phyloP scores from a whole-genome alignment of 768 basidiomycete genomes.

The Psilocybe azurescens region DNA sequence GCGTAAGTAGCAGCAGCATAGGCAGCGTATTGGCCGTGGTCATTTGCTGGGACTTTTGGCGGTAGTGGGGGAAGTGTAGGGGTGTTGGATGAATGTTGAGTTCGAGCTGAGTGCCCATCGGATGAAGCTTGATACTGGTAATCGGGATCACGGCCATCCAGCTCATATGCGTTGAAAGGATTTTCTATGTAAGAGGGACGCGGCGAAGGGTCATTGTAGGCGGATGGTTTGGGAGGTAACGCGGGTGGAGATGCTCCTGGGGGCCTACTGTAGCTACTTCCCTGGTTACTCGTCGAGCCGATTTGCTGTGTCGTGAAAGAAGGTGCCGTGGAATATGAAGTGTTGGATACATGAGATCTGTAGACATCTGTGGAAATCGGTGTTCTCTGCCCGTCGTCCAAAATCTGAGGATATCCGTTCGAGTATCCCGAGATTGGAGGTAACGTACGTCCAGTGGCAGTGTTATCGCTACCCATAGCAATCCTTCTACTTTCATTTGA shows the following conservation, averaged over 20 bases:
- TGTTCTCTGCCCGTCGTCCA: slow-evolving; percentile 20
- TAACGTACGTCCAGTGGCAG: slow-evolving; percentile 20
- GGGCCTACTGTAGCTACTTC: slow-evolving; percentile 30
- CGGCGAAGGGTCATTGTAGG: slow-evolving; percentile 21
- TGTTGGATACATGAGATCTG: slow-evolving; percentile 16
- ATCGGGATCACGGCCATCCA: slow-evolving; percentile 16
- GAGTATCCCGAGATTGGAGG: slow-evolving; percentile 24
- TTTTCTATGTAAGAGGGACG: slow-evolving; percentile 15
- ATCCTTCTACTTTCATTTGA: slow-evolving; percentile 23
- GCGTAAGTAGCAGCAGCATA: slow-evolving; percentile 6
- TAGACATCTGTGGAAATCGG: slow-evolving; percentile 20
- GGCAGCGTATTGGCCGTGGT: slow-evolving; percentile 11
- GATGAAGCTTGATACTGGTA: slow-evolving; percentile 20
- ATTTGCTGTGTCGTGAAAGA: slow-evolving; percentile 24
- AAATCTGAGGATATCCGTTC: slow-evolving; percentile 14
- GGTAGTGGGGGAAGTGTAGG: slow-evolving; percentile 22
- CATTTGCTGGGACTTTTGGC: background rate
- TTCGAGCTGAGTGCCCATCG: slow-evolving; percentile 7
- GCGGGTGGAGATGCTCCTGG: slow-evolving; percentile 35
- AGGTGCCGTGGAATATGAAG: slow-evolving; percentile 23
- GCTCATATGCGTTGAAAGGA: slow-evolving; percentile 23
- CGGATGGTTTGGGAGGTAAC: slow-evolving; percentile 31
- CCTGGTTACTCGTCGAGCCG: slow-evolving; percentile 19
- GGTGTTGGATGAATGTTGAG: slow-evolving; percentile 17
- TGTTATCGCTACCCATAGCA: slow-evolving; percentile 17